These are phyloP conservation scores for Tetrapisispora arboricola DNA, from an alignment of 805 yeast species.

Conservation along the genomic window DNA sequence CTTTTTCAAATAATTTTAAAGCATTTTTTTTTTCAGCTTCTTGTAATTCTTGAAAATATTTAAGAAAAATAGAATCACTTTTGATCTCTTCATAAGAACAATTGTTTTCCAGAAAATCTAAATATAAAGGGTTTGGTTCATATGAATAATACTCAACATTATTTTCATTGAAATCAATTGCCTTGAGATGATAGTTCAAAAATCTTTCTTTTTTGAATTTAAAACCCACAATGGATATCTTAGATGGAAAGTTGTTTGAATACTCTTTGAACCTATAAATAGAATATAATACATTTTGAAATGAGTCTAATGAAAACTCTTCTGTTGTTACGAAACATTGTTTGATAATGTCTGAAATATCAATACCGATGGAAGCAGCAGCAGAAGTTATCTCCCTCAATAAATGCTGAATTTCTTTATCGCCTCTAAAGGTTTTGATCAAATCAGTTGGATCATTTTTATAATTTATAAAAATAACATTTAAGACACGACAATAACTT, in stretches of 20 bases:
- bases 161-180: slow-evolving; percentile 34
- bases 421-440: not conserved
- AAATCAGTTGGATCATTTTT: not conserved
- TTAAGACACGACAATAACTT: slow-evolving; percentile 43
- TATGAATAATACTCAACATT: slow-evolving; percentile 44
- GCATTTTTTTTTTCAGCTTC: slow-evolving; percentile 45
- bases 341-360: slow-evolving; percentile 10
- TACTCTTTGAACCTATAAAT: slow-evolving; percentile 42
- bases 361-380: slow-evolving; percentile 4
- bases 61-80: slow-evolving; percentile 5
- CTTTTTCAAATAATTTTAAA: slow-evolving; percentile 39
- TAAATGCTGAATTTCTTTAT: slow-evolving; percentile 7
- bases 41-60: slow-evolving; percentile 40
- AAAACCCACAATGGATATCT: slow-evolving; percentile 56
- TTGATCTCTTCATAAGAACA: not conserved
- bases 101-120: not conserved
- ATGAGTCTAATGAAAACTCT: slow-evolving; percentile 70
- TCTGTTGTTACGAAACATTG: slow-evolving; percentile 37
- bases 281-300: slow-evolving; percentile 63
- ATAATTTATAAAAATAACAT: slow-evolving; percentile 18
- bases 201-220: slow-evolving; percentile 63
- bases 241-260: slow-evolving; percentile 37
- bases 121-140: slow-evolving; percentile 39
- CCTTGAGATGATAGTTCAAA: slow-evolving; percentile 41
- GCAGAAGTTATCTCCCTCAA: not conserved